These are phyloP conservation scores for Collariella sp. DNA, from an alignment of 495 filamentous ascomycete species.

Conservation along the genomic window DNA sequence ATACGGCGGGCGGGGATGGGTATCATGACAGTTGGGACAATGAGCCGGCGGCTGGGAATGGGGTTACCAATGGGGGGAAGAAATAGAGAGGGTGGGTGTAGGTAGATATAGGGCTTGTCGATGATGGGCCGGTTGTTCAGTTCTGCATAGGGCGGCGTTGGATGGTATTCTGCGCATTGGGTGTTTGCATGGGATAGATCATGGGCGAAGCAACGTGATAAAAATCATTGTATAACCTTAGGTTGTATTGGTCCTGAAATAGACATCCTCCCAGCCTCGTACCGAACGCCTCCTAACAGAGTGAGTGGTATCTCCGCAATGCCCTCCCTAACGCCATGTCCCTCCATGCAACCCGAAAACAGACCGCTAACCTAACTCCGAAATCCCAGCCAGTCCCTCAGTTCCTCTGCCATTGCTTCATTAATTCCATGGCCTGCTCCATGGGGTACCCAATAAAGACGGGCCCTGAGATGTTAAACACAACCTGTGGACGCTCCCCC, in stretches of 20 bases:
- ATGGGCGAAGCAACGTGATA: too few species aligned
- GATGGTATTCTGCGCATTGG: too few species aligned
- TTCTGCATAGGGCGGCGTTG: slow-evolving; percentile 5
- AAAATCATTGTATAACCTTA: too few species aligned
- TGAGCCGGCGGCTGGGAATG: not conserved
- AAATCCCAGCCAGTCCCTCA: too few species aligned
- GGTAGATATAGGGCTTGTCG: not conserved
- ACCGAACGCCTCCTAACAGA: too few species aligned
- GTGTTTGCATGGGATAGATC: too few species aligned
- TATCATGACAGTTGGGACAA: slow-evolving; percentile 32
- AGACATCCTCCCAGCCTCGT: too few species aligned
- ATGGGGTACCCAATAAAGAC: slow-evolving; percentile 83
- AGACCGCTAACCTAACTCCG: not conserved
- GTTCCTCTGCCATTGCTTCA: slow-evolving; percentile 47
- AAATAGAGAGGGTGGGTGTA: not conserved
- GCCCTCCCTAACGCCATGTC: too few species aligned
- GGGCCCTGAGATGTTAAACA: slow-evolving; percentile 65
- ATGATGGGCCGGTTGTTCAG: too few species aligned
- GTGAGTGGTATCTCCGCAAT: too few species aligned
- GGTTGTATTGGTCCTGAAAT: too few species aligned
- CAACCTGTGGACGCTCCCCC: slow-evolving; percentile 46
- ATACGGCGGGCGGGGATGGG: slow-evolving; percentile 33
- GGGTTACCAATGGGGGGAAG: not conserved
- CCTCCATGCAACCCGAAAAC: not conserved
- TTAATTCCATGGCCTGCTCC: slow-evolving; percentile 62